Base-by-base conservation (phyloP, 306 rosid species). In the Sicyos edulis region DNA sequence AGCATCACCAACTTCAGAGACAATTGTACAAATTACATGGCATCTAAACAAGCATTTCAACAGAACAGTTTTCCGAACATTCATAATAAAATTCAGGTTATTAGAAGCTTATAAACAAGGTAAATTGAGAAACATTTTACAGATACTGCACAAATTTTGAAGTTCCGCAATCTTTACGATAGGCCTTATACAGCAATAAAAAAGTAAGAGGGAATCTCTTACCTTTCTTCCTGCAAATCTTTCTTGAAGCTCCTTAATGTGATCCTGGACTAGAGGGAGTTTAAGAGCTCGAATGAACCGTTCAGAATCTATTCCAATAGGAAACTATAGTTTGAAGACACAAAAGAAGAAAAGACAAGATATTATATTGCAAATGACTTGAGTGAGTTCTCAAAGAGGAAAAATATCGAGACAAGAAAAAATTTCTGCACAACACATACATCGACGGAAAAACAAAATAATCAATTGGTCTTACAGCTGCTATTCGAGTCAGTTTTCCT, bases 211-310 rank as follows among this genome's bases (percentile, higher is more conserved):
- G 52, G 70, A 21, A 45, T 21, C 11, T 44, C 13, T 76, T 69
- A 87, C 97, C 91, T 88, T 93, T 84, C 96, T 78, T 73, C 92
- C 98, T 32, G 88, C 92, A 86, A 90, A 90, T 88, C 96, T 85
- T 79, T 88, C 88, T 79, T 84, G 88, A 80, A 93, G 69, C 76
- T 86, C 97, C 83, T 82, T 90, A 81, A 93, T 87, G 81, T 82
- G 96, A 15, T 78, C 83, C 84, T 93, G 89, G 76, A 93, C 97
- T 86, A 81, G 90, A 81, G 96, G 89, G 70, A 90, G 92, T 74
- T 85, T 91, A 65, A 90, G 82, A 76, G 97, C 95, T 80, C 86
- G 86, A 72, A 88, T 83, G 75, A 93, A 93, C 77, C 95, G 83
- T 0, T 88, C 89, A 55, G 96, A 90, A 73, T 93, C 96, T 78